These are phyloP conservation scores for Chloromonas sp. DNA, from an alignment of 163 green algal species.

Conservation along the genomic window DNA sequence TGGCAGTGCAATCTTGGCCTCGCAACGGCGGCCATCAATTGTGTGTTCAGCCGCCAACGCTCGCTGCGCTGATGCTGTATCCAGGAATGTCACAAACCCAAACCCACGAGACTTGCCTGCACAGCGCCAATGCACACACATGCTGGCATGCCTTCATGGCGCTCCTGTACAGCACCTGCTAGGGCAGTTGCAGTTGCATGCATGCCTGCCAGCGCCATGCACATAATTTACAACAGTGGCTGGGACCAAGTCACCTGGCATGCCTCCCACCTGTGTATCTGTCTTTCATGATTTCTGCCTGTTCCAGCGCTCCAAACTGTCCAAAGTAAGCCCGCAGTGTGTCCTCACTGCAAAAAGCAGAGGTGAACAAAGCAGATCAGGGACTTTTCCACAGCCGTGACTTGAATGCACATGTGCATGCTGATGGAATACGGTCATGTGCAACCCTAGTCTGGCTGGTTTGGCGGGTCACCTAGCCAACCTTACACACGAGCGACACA, in stretches of 20 bases:
- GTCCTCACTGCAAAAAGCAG: conserved; percentile 36
- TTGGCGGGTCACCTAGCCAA: too few species aligned
- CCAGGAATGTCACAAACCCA: conserved; percentile 77
- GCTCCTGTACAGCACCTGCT: too few species aligned
- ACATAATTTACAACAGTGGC: too few species aligned
- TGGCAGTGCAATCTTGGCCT: conserved; percentile 73
- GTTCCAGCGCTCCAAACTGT: conserved; percentile 63
- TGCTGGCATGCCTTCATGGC: not conserved
- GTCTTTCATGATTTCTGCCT: conserved; percentile 74
- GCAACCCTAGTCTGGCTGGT: too few species aligned
- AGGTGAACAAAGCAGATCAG: too few species aligned
- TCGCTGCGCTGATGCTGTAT: conserved; percentile 35
- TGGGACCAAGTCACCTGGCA: too few species aligned
- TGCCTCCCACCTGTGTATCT: conserved; percentile 36
- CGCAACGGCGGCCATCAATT: conserved; percentile 63
- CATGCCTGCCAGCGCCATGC: too few species aligned
- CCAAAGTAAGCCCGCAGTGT: conserved; percentile 65
- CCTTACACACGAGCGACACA: too few species aligned
- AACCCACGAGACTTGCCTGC: conserved; percentile 75
- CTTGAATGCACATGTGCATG: too few species aligned
- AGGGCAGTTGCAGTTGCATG: too few species aligned
- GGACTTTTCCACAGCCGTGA: too few species aligned
- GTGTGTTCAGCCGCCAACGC: conserved; percentile 52
- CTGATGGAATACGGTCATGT: too few species aligned
- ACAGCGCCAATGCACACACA: not conserved